These are phyloP conservation scores for Chimonanthus salicifolius DNA, from an alignment of 164 flowering plant genomes.

Conservation along the genomic window DNA sequence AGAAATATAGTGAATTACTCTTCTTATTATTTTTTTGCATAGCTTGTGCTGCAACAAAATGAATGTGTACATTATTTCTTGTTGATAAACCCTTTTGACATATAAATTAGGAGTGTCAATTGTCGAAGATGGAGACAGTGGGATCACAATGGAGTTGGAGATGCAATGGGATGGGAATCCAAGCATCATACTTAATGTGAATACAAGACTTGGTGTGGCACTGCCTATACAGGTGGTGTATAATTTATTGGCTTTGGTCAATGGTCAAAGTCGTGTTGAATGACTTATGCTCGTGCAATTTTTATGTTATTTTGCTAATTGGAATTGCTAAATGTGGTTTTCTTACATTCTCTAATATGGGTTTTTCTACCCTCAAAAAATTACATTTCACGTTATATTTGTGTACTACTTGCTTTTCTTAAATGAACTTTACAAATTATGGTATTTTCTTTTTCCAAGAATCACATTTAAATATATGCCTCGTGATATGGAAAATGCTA, in stretches of 20 bases:
- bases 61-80: background rate
- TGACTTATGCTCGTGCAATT: background rate
- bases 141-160: conserved; percentile 89
- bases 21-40: background rate
- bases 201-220: conserved; percentile 71
- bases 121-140: conserved; percentile 64
- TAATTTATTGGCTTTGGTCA: background rate
- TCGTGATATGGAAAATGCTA: too few species aligned
- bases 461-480: too few species aligned
- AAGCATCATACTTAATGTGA: conserved; percentile 73
- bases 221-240: conserved; percentile 81
- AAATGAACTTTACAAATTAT: background rate
- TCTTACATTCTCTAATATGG: background rate
- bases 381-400: too few species aligned
- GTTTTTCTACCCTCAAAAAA: background rate
- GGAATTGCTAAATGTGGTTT: background rate
- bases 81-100: background rate
- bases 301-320: background rate
- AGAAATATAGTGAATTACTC: background rate
- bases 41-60: background rate
- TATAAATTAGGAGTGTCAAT: conserved; percentile 66
- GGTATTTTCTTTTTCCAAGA: background rate
- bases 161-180: conserved; percentile 99
- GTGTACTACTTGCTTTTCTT: background rate
- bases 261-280: background rate